These are phyloP conservation scores for Adansonia grandidieri DNA, from an alignment of 441 rosid species.

Conservation along the genomic window DNA sequence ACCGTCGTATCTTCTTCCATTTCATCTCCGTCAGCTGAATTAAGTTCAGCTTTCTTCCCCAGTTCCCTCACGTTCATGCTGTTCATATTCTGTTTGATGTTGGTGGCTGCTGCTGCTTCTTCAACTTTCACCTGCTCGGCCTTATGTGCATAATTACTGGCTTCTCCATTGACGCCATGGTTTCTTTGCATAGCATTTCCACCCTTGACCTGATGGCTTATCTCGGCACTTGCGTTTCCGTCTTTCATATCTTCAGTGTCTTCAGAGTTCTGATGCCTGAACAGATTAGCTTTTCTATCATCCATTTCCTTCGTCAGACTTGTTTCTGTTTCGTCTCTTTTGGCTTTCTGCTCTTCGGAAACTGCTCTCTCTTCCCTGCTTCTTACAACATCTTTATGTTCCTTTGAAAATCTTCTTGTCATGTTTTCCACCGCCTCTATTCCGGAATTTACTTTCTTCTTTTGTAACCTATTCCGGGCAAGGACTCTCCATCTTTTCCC, in stretches of 20 bases:
- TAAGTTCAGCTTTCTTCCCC: slow-evolving; percentile 18
- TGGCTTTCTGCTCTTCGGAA: background rate
- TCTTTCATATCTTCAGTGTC: slow-evolving; percentile 17
- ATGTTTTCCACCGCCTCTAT: slow-evolving; percentile 17
- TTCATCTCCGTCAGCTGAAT: background rate
- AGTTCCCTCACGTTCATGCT: slow-evolving; percentile 3
- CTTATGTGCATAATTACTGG: background rate
- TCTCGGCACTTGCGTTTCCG: background rate
- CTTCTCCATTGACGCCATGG: slow-evolving; percentile 17
- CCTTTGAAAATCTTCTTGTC: slow-evolving; percentile 21
- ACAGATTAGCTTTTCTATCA: slow-evolving; percentile 6
- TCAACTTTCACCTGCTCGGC: slow-evolving; percentile 22
- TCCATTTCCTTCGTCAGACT: slow-evolving; percentile 8
- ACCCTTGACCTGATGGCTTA: slow-evolving; percentile 24
- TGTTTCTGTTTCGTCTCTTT: background rate
- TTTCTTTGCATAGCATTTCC: background rate
- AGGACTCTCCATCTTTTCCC: slow-evolving; percentile 42
- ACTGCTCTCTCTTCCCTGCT: slow-evolving; percentile 26
- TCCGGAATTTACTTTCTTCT: slow-evolving; percentile 29
- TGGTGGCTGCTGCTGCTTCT: slow-evolving; percentile 28
- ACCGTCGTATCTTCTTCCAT: slow-evolving; percentile 23
- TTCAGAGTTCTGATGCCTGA: slow-evolving; percentile 21
- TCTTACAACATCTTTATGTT: slow-evolving; percentile 6
- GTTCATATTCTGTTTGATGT: slow-evolving; percentile 18
- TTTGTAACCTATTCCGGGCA: slow-evolving; percentile 40